Percentiles rank a stretch among this genome's conserved stretches.
Conservation (phyloP, 2,329 filamentous ascomycete species). For the Aspergillus tamarii region DNA sequence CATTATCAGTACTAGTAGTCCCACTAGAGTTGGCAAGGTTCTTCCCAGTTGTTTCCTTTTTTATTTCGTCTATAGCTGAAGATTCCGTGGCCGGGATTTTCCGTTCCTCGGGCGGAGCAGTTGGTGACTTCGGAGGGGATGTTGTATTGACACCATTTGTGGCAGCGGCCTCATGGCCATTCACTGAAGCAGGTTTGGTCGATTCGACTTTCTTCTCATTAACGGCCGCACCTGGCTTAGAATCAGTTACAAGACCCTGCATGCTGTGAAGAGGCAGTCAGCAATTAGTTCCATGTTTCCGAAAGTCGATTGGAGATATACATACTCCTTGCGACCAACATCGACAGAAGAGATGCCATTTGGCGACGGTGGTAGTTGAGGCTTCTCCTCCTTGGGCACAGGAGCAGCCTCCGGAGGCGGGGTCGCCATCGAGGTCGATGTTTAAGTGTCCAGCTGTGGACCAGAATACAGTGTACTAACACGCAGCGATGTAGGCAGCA, state of each 20-base stretch:
- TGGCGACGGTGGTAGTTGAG: constrained; percentile 42
- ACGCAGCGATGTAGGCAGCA: constrained; percentile 25
- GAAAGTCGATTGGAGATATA: constrained; percentile 1
- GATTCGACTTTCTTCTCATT: constrained; percentile 22
- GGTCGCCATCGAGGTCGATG: constrained; percentile 42
- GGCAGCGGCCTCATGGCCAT: constrained; percentile 32
- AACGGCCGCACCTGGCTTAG: constrained; percentile 26
- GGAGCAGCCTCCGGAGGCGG: constrained; percentile 46
- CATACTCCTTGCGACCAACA: constrained; percentile 35
- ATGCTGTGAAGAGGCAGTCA: constrained; percentile 26
- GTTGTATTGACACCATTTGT: constrained; percentile 35
- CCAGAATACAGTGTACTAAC: constrained; percentile 33
- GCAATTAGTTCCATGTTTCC: constrained; percentile 10
- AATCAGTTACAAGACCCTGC: constrained; percentile 28
- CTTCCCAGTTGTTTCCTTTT: constrained; percentile 12
- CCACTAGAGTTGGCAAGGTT: constrained; percentile 4
- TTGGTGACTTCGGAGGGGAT: constrained; percentile 36
- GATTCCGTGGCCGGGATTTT: constrained; percentile 18
- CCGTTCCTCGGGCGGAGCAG: constrained; percentile 16
- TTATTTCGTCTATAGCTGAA: constrained; percentile 13
- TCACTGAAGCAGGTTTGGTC: constrained; percentile 26
- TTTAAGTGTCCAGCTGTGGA: constrained; percentile 25
- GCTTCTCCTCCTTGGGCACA: constrained; percentile 45
- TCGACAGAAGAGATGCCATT: constrained; percentile 36
- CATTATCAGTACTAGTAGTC: constrained; percentile 1